Evolutionary conservation across 2,329 filamentous ascomycete genomes (phyloP).

Genomic region (Plenodomus biglobosus): DNA sequence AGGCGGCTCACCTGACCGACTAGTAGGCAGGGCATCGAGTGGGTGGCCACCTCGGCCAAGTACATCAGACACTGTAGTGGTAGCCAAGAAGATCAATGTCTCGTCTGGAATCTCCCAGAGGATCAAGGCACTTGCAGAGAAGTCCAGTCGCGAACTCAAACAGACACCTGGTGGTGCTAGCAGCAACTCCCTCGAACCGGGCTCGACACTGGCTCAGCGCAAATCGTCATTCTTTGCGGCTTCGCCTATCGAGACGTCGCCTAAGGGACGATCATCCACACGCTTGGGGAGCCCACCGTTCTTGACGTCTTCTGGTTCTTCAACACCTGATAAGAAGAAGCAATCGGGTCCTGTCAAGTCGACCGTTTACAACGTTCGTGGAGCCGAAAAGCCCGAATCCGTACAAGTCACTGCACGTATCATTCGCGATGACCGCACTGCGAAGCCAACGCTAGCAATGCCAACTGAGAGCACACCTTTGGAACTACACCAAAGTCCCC

Average conservation of each 20-base stretch:
- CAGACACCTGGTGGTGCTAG: slow-evolving; percentile 25
- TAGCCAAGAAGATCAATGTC: slow-evolving; percentile 75
- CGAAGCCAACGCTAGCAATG: slow-evolving; percentile 37
- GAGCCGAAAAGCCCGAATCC: slow-evolving; percentile 62
- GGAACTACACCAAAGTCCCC: slow-evolving; percentile 57
- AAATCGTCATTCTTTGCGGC: slow-evolving; percentile 44
- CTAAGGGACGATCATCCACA: slow-evolving; percentile 27
- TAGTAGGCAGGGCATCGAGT: slow-evolving; percentile 34
- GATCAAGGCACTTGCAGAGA: slow-evolving; percentile 88
- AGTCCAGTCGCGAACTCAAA: slow-evolving; percentile 56
- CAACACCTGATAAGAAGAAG: slow-evolving; percentile 32
- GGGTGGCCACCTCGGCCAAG: slow-evolving; percentile 33
- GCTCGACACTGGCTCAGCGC: slow-evolving; percentile 40
- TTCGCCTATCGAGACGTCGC: slow-evolving; percentile 34
- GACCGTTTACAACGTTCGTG: slow-evolving; percentile 46
- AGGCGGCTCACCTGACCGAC: slow-evolving; percentile 33
- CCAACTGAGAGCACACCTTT: slow-evolving; percentile 55
- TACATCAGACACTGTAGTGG: slow-evolving; percentile 24
- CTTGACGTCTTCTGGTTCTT: slow-evolving; percentile 26
- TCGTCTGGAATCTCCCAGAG: slow-evolving; percentile 90
- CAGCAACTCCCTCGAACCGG: slow-evolving; percentile 22
- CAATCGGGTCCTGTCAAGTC: slow-evolving; percentile 25
- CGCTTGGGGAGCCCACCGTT: slow-evolving; percentile 36
- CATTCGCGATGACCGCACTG: slow-evolving; percentile 61
- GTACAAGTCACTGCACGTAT: slow-evolving; percentile 89